phyloP scores from a whole-genome alignment of 805 yeast species.

The Saccharomycopsis fibuligera region DNA sequence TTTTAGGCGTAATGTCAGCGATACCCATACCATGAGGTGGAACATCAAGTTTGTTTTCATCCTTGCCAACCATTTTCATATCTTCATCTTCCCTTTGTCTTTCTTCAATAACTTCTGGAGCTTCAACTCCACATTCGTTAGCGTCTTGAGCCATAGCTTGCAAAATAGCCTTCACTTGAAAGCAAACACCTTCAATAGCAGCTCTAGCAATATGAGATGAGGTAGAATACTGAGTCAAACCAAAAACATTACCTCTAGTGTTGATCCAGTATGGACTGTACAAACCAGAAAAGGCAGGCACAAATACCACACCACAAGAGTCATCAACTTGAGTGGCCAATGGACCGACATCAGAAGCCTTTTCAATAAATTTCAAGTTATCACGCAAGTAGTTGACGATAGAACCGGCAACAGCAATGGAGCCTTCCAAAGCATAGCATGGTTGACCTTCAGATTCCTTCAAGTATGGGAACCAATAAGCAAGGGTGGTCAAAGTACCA shows the following conservation, averaged over 20 bases:
- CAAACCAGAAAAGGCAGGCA: constrained; percentile 90
- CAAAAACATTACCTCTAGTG: constrained; percentile 88
- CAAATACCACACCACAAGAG: constrained; percentile 89
- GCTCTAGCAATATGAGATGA: constrained; percentile 90
- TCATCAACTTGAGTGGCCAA: constrained; percentile 75
- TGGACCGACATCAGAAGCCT: constrained; percentile 85
- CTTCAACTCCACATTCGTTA: constrained; percentile 53
- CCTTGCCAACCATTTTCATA: background rate
- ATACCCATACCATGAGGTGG: background rate
- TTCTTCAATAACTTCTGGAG: constrained; percentile 31
- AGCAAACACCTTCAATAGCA: constrained; percentile 91
- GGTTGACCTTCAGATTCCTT: constrained; percentile 48
- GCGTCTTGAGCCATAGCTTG: constrained; percentile 87
- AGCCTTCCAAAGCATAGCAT: constrained; percentile 88
- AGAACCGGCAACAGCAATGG: constrained; percentile 94
- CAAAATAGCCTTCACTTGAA: constrained; percentile 85
- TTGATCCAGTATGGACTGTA: constrained; percentile 96
- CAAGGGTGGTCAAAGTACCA: constrained; percentile 86
- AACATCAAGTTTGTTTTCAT: background rate
- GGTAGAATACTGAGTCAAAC: constrained; percentile 89
- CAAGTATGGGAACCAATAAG: constrained; percentile 78
- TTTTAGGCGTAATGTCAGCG: constrained; percentile 4
- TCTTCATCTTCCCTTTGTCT: background rate
- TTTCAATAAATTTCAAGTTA: constrained; percentile 73
- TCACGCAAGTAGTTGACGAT: constrained; percentile 92